These are phyloP conservation scores for Orbilia blumenaviensis DNA, from an alignment of 2,329 filamentous ascomycete species.

Conservation along the genomic window DNA sequence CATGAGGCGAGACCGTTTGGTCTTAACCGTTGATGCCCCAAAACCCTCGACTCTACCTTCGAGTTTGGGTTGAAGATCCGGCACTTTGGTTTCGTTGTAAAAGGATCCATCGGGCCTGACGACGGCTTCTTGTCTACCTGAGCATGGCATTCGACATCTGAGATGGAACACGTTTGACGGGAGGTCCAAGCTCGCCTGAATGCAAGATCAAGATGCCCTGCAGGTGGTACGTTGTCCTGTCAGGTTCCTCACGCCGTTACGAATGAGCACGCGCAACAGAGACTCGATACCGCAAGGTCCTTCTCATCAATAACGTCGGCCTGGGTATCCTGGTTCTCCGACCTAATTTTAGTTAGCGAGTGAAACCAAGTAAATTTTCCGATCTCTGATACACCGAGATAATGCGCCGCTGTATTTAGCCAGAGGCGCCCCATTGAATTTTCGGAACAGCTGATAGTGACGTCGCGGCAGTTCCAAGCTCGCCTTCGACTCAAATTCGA, in stretches of 20 bases:
- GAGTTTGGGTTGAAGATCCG: conserved; percentile 34
- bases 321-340: not conserved
- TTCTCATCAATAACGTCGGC: conserved; percentile 1
- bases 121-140: conserved; percentile 8
- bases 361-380: conserved; percentile 13
- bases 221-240: conserved; percentile 19
- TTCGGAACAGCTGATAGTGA: conserved; percentile 5
- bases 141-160: conserved; percentile 29
- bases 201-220: conserved; percentile 32
- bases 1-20: conserved; percentile 47
- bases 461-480: not conserved
- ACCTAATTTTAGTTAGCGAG: conserved; percentile 8
- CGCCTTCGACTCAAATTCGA: conserved; percentile 6
- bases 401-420: conserved; percentile 38
- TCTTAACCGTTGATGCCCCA: conserved; percentile 28
- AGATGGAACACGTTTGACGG: conserved; percentile 34
- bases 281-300: not conserved
- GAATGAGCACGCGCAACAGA: conserved; percentile 21
- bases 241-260: conserved; percentile 31
- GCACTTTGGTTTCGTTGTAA: conserved; percentile 5
- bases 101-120: conserved; percentile 26
- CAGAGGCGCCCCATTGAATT: not conserved
- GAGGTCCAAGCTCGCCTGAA: conserved; percentile 42
- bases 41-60: conserved; percentile 35
- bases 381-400: conserved; percentile 11